Conservation (phyloP, 768 basidiomycete genomes). For the Punctularia strigosozonata region DNA sequence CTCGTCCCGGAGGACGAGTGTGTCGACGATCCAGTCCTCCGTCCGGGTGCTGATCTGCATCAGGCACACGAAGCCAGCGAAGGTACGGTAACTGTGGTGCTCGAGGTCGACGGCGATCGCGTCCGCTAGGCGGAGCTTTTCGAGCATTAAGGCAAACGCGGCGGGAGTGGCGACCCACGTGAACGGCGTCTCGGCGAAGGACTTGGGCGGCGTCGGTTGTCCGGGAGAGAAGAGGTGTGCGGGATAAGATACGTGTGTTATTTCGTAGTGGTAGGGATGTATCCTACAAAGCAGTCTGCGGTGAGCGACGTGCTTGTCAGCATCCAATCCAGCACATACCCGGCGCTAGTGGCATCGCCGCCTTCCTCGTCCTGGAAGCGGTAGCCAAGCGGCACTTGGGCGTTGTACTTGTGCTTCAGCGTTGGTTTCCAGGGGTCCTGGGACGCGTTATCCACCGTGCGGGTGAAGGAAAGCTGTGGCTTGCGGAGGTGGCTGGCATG, state of each 20-base stretch:
- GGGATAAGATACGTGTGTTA: constrained; percentile 63
- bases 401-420: constrained; percentile 70
- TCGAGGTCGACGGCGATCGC: constrained; percentile 94
- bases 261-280: constrained; percentile 85
- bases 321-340: too few species aligned
- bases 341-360: constrained; percentile 11
- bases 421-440: constrained; percentile 52
- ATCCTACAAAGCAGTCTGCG: constrained; percentile 19
- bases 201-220: constrained; percentile 34
- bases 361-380: constrained; percentile 25
- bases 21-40: constrained; percentile 82
- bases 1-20: constrained; percentile 62
- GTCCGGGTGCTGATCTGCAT: constrained; percentile 85
- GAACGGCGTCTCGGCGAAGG: constrained; percentile 59
- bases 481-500: constrained; percentile 70
- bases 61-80: constrained; percentile 79
- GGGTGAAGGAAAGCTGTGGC: constrained; percentile 69
- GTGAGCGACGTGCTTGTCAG: too few species aligned
- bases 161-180: constrained; percentile 55
- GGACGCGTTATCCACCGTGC: constrained; percentile 44
- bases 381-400: constrained; percentile 73
- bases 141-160: constrained; percentile 51
- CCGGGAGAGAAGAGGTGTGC: constrained; percentile 45
- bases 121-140: constrained; percentile 43
- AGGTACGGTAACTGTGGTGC: constrained; percentile 83